Conservation (phyloP, 805 yeast species). For the Candida quercuum region DNA sequence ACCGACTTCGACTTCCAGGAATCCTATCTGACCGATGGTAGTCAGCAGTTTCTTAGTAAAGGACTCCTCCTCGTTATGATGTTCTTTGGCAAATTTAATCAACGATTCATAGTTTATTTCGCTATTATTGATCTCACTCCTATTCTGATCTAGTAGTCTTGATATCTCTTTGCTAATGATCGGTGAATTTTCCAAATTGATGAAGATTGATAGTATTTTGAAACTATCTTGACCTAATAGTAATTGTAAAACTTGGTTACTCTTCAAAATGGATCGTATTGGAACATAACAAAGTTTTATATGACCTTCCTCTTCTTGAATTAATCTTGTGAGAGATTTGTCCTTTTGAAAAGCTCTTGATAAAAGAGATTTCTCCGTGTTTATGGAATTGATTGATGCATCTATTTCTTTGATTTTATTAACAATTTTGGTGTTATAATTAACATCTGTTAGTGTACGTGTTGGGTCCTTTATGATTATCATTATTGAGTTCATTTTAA, state of each 20-base stretch:
- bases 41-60: neutral
- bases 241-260: neutral
- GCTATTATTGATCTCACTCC: neutral
- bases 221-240: neutral
- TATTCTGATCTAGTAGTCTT: neutral
- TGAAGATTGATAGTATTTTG: neutral
- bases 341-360: neutral
- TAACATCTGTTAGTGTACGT: neutral
- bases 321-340: neutral
- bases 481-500: neutral
- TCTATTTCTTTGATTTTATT: neutral
- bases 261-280: neutral
- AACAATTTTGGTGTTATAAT: neutral
- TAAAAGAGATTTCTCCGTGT: neutral
- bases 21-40: constrained; percentile 1
- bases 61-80: neutral
- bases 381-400: neutral
- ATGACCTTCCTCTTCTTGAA: neutral
- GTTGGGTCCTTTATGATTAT: neutral
- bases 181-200: neutral
- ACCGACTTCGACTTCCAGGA: neutral
- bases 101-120: constrained; percentile 22
- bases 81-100: constrained; percentile 18
- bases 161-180: neutral
- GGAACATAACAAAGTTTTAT: neutral